Conservation (phyloP, 768 basidiomycete species). For the Rhizopogon roseolus region DNA sequence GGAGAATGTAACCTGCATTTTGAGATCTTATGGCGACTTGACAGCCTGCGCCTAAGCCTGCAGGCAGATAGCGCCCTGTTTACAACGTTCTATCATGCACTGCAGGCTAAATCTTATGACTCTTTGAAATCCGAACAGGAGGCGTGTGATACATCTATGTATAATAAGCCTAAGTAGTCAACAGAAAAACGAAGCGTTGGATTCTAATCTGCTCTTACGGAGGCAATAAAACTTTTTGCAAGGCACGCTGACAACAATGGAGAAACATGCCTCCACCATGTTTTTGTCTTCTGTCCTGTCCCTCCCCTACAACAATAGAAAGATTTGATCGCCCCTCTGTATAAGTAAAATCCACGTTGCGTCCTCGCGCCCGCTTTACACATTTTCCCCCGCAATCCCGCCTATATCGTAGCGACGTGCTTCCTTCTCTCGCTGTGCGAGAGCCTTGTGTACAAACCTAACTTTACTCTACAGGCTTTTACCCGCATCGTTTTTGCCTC, state of each 20-base stretch:
- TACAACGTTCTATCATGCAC: no score
- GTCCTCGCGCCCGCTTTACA: slow-evolving; percentile 12
- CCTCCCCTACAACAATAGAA: background rate
- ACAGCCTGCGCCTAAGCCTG: no score
- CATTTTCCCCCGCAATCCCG: slow-evolving; percentile 11
- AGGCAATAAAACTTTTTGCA: background rate
- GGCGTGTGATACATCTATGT: no score
- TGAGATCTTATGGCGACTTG: no score
- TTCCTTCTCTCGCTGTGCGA: background rate
- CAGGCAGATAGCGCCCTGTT: no score
- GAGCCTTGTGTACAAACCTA: slow-evolving; percentile 6
- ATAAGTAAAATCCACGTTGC: slow-evolving; percentile 5
- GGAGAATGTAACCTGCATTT: no score
- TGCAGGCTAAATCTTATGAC: no score
- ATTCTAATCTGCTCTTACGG: slow-evolving; percentile 8
- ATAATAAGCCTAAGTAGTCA: no score
- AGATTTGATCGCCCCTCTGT: background rate
- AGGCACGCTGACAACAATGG: slow-evolving; percentile 5
- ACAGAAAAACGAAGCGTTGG: no score
- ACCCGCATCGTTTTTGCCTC: background rate
- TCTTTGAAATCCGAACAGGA: no score
- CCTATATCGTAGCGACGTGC: background rate
- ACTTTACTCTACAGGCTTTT: background rate
- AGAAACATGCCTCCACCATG: background rate
- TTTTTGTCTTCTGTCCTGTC: background rate